Percentiles rank a stretch among this genome's conserved stretches.
These are phyloP conservation scores for Tylopilus orsonianus DNA, from an alignment of 1,284 basidiomycete species.

Conservation along the genomic window DNA sequence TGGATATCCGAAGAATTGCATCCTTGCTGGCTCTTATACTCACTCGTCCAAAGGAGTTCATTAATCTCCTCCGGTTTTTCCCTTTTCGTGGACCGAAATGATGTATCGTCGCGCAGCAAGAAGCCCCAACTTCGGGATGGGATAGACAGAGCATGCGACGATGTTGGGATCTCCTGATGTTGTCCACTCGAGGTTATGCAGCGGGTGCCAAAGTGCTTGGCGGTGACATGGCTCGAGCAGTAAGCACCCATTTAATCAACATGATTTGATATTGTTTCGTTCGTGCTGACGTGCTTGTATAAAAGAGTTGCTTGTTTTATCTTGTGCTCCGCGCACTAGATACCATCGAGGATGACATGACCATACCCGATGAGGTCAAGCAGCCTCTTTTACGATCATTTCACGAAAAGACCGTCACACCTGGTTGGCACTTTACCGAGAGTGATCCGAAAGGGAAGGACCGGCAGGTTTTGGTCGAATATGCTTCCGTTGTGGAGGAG, in stretches of 20 bases:
- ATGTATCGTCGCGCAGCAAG: no score
- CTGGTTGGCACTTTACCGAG: conserved; percentile 87
- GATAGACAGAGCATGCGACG: conserved; percentile 82
- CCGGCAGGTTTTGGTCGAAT: conserved; percentile 84
- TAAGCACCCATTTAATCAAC: conserved; percentile 46
- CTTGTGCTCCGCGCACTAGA: conserved; percentile 91
- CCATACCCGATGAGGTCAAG: conserved; percentile 84
- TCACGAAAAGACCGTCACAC: conserved; percentile 77
- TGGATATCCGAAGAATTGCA: no score
- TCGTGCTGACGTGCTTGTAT: not conserved
- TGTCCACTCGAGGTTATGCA: conserved; percentile 88
- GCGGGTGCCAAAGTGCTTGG: conserved; percentile 97
- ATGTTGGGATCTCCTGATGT: conserved; percentile 91
- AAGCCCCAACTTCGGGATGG: no score
- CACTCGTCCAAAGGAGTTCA: no score
- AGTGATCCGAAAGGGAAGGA: conserved; percentile 91
- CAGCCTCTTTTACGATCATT: conserved; percentile 85
- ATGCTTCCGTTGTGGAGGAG: conserved; percentile 83
- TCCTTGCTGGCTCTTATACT: no score
- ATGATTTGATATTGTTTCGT: no score
- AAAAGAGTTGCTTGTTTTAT: conserved; percentile 92
- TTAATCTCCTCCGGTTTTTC: no score
- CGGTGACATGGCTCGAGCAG: conserved; percentile 89
- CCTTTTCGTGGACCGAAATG: no score
- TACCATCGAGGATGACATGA: conserved; percentile 99